These are phyloP conservation scores for Penicillium sclerotigenum DNA, from an alignment of 2,329 filamentous ascomycete genomes.

Conservation along the genomic window DNA sequence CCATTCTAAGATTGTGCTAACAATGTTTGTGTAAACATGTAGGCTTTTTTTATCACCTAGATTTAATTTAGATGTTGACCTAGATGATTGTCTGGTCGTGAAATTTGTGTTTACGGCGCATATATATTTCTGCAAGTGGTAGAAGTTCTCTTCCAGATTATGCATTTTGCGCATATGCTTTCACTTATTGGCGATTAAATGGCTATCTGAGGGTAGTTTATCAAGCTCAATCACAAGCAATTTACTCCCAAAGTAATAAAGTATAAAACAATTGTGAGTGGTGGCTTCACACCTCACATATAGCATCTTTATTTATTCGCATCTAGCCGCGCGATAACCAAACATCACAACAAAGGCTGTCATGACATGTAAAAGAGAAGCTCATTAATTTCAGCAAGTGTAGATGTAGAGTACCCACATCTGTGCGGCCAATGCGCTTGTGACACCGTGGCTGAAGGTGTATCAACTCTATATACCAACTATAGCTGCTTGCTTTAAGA, in stretches of 20 bases:
- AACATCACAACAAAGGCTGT: not conserved
- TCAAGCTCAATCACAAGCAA: not conserved
- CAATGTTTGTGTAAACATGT: not conserved
- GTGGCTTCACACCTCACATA: not conserved
- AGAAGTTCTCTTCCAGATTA: not conserved
- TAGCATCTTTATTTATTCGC: not conserved
- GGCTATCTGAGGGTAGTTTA: not conserved
- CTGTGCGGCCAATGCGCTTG: not conserved
- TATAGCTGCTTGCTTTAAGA: not conserved
- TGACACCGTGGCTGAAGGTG: slow-evolving; percentile 3
- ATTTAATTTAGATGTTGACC: not conserved
- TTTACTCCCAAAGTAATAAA: not conserved
- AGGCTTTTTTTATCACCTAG: too few species aligned
- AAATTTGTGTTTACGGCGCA: not conserved
- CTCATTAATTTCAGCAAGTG: not conserved
- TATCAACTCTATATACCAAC: slow-evolving; percentile 1
- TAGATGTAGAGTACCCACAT: not conserved
- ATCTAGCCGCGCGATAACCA: not conserved
- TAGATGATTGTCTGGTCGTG: not conserved
- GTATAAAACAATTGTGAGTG: not conserved
- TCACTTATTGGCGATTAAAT: not conserved
- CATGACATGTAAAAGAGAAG: not conserved
- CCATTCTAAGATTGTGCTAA: not conserved
- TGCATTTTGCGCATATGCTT: not conserved
- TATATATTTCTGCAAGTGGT: not conserved